A percentile compares a stretch with the other conserved stretches of the same genome.
phyloP scores from a whole-genome alignment of 1,284 basidiomycete species.

The Calocybe gambosa region DNA sequence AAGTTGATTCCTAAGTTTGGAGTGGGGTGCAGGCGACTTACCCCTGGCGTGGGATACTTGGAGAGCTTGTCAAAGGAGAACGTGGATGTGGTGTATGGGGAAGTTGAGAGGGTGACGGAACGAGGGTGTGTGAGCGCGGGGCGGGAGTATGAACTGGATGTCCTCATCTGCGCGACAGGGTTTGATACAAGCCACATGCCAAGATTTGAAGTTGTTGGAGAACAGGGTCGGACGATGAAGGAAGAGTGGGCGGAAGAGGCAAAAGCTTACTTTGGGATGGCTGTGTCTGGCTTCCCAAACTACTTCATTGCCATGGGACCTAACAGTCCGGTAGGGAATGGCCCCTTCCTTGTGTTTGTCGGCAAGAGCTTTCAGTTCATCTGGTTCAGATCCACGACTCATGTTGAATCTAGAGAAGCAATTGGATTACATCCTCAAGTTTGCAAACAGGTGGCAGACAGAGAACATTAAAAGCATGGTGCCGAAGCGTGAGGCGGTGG shows the following conservation, averaged over 20 bases:
- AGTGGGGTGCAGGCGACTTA: slow-evolving; percentile 26
- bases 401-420: slow-evolving; percentile 21
- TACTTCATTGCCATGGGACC: slow-evolving; percentile 27
- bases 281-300: slow-evolving; percentile 25
- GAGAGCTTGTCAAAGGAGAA: slow-evolving; percentile 24
- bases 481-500: slow-evolving; percentile 25
- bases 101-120: slow-evolving; percentile 23
- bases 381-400: too few species aligned
- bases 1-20: slow-evolving; percentile 23
- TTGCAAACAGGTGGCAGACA: slow-evolving; percentile 27
- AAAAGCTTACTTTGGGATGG: slow-evolving; percentile 24
- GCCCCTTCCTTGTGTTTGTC: slow-evolving; percentile 22
- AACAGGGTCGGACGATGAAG: slow-evolving; percentile 17
- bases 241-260: slow-evolving; percentile 26
- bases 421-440: slow-evolving; percentile 27
- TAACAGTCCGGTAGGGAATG: slow-evolving; percentile 29
- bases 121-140: slow-evolving; percentile 22
- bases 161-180: slow-evolving; percentile 30
- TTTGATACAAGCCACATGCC: slow-evolving; percentile 28
- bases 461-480: slow-evolving; percentile 28
- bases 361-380: slow-evolving; percentile 15
- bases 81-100: slow-evolving; percentile 25
- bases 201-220: slow-evolving; percentile 25
- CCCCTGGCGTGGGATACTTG: slow-evolving; percentile 26
- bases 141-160: slow-evolving; percentile 24